Base-by-base conservation (phyloP, 2,329 filamentous ascomycete genomes). In the Claviceps pazoutovae region DNA sequence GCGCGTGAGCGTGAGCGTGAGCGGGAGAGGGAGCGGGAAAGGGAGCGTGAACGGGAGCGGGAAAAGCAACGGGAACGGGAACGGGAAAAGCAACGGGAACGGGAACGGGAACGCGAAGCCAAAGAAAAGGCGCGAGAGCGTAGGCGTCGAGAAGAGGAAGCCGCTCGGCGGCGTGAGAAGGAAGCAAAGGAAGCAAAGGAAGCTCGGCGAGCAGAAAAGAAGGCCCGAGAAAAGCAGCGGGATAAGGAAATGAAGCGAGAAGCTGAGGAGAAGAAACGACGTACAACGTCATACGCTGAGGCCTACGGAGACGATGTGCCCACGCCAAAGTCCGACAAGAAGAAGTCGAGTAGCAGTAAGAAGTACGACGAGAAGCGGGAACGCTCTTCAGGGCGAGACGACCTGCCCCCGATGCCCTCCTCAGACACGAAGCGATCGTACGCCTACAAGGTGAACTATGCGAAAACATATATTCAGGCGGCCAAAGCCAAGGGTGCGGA, bases 211-310 rank as follows among this genome's bases (percentile, higher is more conserved):
- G 62, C 60, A 1, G 64, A 67, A 51, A 69, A 68, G 58, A 66
- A 62, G 54, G 53, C 56, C 17, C 56, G 56, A 21, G 64, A 69
- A 43, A 68, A 70, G 62, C 57, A 60, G 48, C 61, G 61, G 34
- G 64, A 68, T 21, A 71, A 70, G 59, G 68, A 70, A 2, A 61
- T 64, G 23, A 68, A 64, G 56, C 62, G 64, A 19, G 65, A 67
- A 2, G 52, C 60, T 0, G 68, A 70, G 48, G 66, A 68, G 14
- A 71, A 70, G 61, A 66, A 63, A 58, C 61, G 61, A 46, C 56
- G 60, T 56, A 54, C 53, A 51, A 68, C 64, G 30, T 59, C 62
- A 5, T 69, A 69, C 41, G 62, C 66, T n/a, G 68, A 70, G 53
- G 53, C 56, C 1, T 63, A 60, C 14, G 63, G 66, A 1, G 66